phyloP scores from a whole-genome alignment of 768 basidiomycete genomes.

The Melanogaster broomeanus region DNA sequence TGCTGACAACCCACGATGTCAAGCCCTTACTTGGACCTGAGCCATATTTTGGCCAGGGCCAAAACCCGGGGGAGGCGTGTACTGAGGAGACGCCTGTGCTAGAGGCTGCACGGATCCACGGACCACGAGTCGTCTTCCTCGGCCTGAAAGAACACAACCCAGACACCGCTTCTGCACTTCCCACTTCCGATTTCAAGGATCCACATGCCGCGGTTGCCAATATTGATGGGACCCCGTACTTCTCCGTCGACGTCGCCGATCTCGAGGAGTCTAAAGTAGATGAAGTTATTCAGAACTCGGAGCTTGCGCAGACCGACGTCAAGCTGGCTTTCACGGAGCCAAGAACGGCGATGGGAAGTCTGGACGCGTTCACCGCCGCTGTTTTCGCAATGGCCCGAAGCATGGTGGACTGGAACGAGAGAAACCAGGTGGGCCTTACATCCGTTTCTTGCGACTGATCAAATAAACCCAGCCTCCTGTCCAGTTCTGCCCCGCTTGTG shows the following conservation, averaged over 20 bases:
- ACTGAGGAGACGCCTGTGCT: slow-evolving; percentile 32
- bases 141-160: slow-evolving; percentile 67
- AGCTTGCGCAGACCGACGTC: slow-evolving; percentile 39
- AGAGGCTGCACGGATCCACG: slow-evolving; percentile 61
- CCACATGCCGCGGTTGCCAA: slow-evolving; percentile 55
- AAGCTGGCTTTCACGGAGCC: slow-evolving; percentile 66
- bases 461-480: not conserved
- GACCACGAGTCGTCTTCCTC: slow-evolving; percentile 71
- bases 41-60: slow-evolving; percentile 73
- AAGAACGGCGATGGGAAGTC: slow-evolving; percentile 50
- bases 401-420: slow-evolving; percentile 90
- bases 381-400: slow-evolving; percentile 79
- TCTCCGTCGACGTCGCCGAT: slow-evolving; percentile 74
- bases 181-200: slow-evolving; percentile 64
- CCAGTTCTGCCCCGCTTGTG: slow-evolving; percentile 90
- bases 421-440: slow-evolving; percentile 66
- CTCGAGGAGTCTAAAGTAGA: slow-evolving; percentile 46
- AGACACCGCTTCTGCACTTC: slow-evolving; percentile 49
- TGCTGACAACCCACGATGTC: slow-evolving; percentile 63
- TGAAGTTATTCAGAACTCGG: slow-evolving; percentile 39
- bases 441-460: not conserved
- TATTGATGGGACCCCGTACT: slow-evolving; percentile 82
- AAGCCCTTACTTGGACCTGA: slow-evolving; percentile 61
- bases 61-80: slow-evolving; percentile 39
- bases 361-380: slow-evolving; percentile 68